Evolutionary conservation across 371 early-diverging fungal species (phyloP).

Genomic region (Rhizopus arrhizus): DNA sequence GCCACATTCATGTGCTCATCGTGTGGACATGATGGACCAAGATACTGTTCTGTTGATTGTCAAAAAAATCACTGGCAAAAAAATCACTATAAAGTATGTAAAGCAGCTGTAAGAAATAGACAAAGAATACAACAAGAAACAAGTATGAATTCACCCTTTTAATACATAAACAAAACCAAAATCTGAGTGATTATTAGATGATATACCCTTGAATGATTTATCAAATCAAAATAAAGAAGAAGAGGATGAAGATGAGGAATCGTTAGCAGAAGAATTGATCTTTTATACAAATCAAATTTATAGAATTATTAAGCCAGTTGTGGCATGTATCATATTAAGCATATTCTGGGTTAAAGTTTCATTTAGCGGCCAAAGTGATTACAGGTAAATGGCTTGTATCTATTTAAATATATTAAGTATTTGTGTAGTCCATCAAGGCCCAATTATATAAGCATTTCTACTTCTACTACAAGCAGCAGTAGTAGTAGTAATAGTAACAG

Average conservation of each 20-base stretch:
- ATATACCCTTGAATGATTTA: constrained; percentile 27
- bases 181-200: constrained; percentile 7
- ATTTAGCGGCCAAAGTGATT: constrained; percentile 58
- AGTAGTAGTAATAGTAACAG: constrained; percentile 8
- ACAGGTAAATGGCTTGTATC: constrained; percentile 38
- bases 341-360: constrained; percentile 86
- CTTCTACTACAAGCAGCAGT: constrained; percentile 16
- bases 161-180: background rate
- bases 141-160: background rate
- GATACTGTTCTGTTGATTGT: constrained; percentile 73
- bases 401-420: too few species aligned
- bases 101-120: constrained; percentile 19
- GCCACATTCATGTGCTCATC: constrained; percentile 67
- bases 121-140: background rate
- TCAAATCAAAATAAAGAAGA: constrained; percentile 8
- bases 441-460: constrained; percentile 42
- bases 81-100: constrained; percentile 53
- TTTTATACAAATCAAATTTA: constrained; percentile 84
- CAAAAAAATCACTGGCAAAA: constrained; percentile 68
- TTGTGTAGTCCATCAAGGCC: constrained; percentile 52
- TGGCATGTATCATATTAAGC: constrained; percentile 72
- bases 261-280: constrained; percentile 62
- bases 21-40: constrained; percentile 54
- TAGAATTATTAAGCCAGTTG: constrained; percentile 78
- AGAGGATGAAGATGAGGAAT: constrained; percentile 25